These are phyloP conservation scores for Hyaloscypha variabilis DNA, from an alignment of 495 filamentous ascomycete genomes.

Conservation along the genomic window DNA sequence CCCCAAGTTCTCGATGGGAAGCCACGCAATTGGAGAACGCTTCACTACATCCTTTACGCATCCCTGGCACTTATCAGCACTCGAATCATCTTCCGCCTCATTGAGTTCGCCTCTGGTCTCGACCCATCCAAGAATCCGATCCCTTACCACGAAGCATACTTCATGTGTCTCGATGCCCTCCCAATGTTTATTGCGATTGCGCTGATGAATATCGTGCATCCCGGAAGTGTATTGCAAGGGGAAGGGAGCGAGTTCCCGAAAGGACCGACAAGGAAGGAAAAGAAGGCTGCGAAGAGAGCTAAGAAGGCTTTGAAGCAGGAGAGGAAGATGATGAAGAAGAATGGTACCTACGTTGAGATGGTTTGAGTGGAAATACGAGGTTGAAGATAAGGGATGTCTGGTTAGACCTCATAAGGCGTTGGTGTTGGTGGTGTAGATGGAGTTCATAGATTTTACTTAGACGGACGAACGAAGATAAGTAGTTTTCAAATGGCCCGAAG, in stretches of 20 bases:
- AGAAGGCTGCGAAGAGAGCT: conserved; percentile 21
- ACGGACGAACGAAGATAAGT: neutral
- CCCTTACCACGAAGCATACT: conserved; percentile 50
- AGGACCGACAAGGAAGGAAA: conserved; percentile 26
- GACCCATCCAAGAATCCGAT: conserved; percentile 43
- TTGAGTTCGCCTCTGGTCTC: conserved; percentile 52
- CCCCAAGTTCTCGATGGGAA: conserved; percentile 29
- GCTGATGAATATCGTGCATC: conserved; percentile 51
- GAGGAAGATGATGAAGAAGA: conserved; percentile 14
- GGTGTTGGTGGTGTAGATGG: neutral
- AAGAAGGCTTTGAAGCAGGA: conserved; percentile 15
- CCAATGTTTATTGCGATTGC: conserved; percentile 56
- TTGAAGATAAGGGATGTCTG: neutral
- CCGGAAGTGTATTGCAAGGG: conserved; percentile 52
- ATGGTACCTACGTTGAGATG: neutral
- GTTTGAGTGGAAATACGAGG: neutral
- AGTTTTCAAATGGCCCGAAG: no score
- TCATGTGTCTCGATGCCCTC: conserved; percentile 50
- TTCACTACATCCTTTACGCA: conserved; percentile 46
- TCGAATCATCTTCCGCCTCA: conserved; percentile 59
- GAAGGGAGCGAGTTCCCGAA: conserved; percentile 36
- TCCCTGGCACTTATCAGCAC: conserved; percentile 47
- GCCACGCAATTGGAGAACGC: conserved; percentile 36
- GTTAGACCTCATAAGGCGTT: neutral
- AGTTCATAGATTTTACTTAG: neutral